Conservation (phyloP, 306 rosid genomes). For the Alnus rubra region DNA sequence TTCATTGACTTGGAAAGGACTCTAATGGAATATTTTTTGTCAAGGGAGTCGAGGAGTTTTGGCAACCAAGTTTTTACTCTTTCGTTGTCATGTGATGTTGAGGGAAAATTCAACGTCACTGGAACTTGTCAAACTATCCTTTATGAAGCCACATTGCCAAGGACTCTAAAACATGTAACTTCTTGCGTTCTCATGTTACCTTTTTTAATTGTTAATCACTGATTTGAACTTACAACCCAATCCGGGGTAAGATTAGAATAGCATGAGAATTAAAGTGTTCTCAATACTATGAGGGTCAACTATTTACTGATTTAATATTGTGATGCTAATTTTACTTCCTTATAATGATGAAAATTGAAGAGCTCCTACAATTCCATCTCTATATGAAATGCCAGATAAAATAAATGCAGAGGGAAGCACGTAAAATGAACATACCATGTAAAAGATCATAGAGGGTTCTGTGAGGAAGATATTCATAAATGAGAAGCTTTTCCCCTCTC, state of each 20-base stretch:
- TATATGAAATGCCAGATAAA: slow-evolving; percentile 10
- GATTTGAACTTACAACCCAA: not conserved
- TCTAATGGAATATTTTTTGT: not conserved
- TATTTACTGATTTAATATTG: not conserved
- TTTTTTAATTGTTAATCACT: not conserved
- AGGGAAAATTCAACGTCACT: not conserved
- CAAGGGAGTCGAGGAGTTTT: not conserved
- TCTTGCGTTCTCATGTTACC: not conserved
- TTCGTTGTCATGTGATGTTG: not conserved
- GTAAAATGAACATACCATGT: slow-evolving; percentile 59
- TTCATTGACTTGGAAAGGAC: not conserved
- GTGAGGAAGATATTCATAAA: slow-evolving; percentile 76
- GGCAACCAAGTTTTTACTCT: slow-evolving; percentile 4
- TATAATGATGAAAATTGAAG: slow-evolving; percentile 4
- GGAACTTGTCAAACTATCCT: not conserved
- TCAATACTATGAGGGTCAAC: not conserved
- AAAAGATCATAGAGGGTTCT: slow-evolving; percentile 77
- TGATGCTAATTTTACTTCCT: slow-evolving; percentile 1
- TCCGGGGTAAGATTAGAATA: not conserved
- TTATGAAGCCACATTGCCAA: not conserved
- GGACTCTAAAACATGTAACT: slow-evolving; percentile 15
- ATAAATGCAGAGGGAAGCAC: not conserved
- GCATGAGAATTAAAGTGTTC: not conserved
- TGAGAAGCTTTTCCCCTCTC: slow-evolving; percentile 97
- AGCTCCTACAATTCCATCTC: slow-evolving; percentile 4